These are phyloP conservation scores for Acanthamoeba sp. DNA, from an alignment of 208 protist genomes.

Conservation along the genomic window DNA sequence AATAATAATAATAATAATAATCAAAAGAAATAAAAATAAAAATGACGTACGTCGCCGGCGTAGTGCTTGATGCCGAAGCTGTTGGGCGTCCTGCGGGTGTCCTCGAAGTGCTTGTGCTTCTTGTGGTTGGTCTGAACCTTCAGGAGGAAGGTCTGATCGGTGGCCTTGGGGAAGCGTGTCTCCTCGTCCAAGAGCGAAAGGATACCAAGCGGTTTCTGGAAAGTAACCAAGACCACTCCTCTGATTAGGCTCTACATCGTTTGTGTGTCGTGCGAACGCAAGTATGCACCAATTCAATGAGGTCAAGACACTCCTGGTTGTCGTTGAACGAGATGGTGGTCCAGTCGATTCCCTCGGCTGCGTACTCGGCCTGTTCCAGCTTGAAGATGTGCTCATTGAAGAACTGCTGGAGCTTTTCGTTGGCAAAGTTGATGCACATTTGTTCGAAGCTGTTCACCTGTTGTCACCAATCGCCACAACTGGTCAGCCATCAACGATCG, in stretches of 20 bases:
- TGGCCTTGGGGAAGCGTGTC: constrained; percentile 90
- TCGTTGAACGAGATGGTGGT: constrained; percentile 88
- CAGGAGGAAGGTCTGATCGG: constrained; percentile 94
- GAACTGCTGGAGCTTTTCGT: constrained; percentile 91
- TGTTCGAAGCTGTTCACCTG: constrained; percentile 90
- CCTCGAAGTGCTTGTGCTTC: constrained; percentile 74
- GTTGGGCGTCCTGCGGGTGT: constrained; percentile 45
- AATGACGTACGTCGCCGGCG: constrained; percentile 92
- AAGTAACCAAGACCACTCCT: too few relatives aligned
- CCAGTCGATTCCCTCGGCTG: constrained; percentile 87
- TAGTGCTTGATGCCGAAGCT: constrained; percentile 91
- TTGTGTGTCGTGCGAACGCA: not conserved
- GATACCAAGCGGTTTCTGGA: constrained; percentile 92
- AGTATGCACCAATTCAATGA: constrained; percentile 78
- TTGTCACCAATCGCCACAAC: not conserved
- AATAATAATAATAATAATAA: too few relatives aligned
- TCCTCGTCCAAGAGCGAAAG: constrained; percentile 92
- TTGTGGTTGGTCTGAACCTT: constrained; percentile 87
- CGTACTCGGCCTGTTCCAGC: constrained; percentile 88
- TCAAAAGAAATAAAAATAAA: not conserved
- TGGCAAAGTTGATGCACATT: constrained; percentile 92
- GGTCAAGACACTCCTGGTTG: constrained; percentile 88
- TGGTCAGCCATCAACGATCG: not conserved
- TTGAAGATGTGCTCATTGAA: constrained; percentile 92
- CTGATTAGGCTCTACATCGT: too few relatives aligned